A percentile compares a stretch with the other conserved stretches of the same genome.
Evolutionary conservation across 2,329 filamentous ascomycete genomes (phyloP).

Genomic region (Colletotrichum falcatum): DNA sequence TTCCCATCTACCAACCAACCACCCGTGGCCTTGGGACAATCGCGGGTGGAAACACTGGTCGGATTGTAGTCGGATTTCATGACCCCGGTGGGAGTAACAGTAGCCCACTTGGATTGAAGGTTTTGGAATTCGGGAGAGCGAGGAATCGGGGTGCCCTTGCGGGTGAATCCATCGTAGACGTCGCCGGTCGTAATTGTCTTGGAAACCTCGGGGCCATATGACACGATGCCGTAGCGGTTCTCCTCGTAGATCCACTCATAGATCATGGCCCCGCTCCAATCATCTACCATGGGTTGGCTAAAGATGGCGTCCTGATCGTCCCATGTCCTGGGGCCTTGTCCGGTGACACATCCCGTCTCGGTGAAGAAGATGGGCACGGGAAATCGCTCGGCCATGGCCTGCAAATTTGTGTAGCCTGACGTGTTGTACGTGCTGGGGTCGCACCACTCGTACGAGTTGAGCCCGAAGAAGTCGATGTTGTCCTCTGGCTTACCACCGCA

Average conservation of each 20-base stretch:
- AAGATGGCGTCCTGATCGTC: slow-evolving; percentile 83
- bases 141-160: slow-evolving; percentile 79
- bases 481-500: slow-evolving; percentile 78
- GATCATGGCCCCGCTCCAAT: slow-evolving; percentile 82
- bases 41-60: slow-evolving; percentile 69
- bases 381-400: slow-evolving; percentile 75
- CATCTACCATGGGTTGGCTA: slow-evolving; percentile 75
- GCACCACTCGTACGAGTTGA: slow-evolving; percentile 90
- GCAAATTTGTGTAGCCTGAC: slow-evolving; percentile 78
- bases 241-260: slow-evolving; percentile 92
- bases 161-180: slow-evolving; percentile 74
- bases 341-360: slow-evolving; percentile 84
- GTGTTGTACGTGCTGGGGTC: slow-evolving; percentile 67
- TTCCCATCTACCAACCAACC: slow-evolving; percentile 81
- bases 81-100: slow-evolving; percentile 76
- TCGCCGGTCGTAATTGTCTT: slow-evolving; percentile 65
- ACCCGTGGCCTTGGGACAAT: slow-evolving; percentile 77
- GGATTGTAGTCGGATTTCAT: slow-evolving; percentile 74
- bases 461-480: slow-evolving; percentile 83
- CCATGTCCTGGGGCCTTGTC: slow-evolving; percentile 69
- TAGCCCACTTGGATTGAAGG: slow-evolving; percentile 81
- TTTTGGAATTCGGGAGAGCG: slow-evolving; percentile 83
- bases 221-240: slow-evolving; percentile 85
- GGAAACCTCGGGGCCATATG: slow-evolving; percentile 73
- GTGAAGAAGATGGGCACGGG: slow-evolving; percentile 91